Evolutionary conservation across 2,329 filamentous ascomycete genomes (phyloP), one percentile per base, ranked within the genome.

Genomic region (Aspergillus costaricaensis): DNA sequence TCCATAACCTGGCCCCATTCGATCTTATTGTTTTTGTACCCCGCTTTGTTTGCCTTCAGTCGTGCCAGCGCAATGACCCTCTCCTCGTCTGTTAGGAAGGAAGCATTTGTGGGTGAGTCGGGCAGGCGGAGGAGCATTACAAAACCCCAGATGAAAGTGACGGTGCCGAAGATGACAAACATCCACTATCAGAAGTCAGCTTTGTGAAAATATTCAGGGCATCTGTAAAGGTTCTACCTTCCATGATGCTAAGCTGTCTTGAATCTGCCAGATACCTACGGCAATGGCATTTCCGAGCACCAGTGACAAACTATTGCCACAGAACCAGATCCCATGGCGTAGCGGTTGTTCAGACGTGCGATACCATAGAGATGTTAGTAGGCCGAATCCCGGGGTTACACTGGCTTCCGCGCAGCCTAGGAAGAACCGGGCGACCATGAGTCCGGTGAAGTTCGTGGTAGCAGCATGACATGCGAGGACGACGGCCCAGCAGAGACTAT

Each of bases 361-460:
- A 47, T 74, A 74, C 69, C 70, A 74, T 30, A 71, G 62, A 1
- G 69, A 67, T n/a, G 71, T 74, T 39, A 70, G 77, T 61, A 76
- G 61, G 59, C 70, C 68, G 53, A 79, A 76, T 0, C 70, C 70
- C 1, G 76, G 75, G 7, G 72, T 70, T 7, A 76, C 63, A 23
- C 69, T 72, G 2, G 72, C 74, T 62, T 81, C 79, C 21, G 78
- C 75, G 2, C 72, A 72, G 7, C 79, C 79, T 14, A 80, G 74
- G 60, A 81, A 72, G 57, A 80, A 79, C 4, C 79, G 71, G 27
- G 75, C 72, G 1, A 74, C 69, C 68, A 80, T 76, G 5, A 80
- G 66, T 4, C 72, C 76, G 7, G 62, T 67, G 60, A 75, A 79
- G 60, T 76, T 72, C n/a, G 68, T 74, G 3, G 76, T 74, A 1